A percentile compares a stretch with the other conserved stretches of the same genome.
phyloP scores from a whole-genome alignment of 257 asterid species.

The Gentiana straminea region DNA sequence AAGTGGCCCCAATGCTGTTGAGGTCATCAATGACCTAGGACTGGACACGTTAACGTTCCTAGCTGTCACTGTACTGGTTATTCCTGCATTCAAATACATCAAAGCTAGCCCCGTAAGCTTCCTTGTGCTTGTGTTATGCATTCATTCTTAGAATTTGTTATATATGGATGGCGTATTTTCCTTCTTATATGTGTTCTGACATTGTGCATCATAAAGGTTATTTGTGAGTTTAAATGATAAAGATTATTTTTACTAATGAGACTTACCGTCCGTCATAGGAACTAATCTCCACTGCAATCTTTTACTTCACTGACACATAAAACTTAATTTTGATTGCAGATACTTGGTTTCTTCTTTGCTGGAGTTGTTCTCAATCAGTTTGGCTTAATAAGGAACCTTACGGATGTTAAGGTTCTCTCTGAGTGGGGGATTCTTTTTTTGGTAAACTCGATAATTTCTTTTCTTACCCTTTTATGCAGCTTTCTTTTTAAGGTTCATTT shows the following conservation, averaged over 20 bases:
- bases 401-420: constrained; percentile 86
- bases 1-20: constrained; percentile 81
- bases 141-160: too few relatives aligned
- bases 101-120: constrained; percentile 96
- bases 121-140: neutral
- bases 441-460: constrained; percentile 39
- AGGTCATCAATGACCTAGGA: constrained; percentile 93
- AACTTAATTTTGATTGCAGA: constrained; percentile 39
- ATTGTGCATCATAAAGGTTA: neutral
- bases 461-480: neutral
- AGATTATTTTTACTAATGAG: constrained; percentile 2
- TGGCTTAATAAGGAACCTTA: constrained; percentile 84
- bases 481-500: neutral
- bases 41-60: constrained; percentile 86
- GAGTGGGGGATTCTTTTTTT: constrained; percentile 99
- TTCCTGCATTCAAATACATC: constrained; percentile 78
- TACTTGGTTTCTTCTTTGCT: constrained; percentile 97
- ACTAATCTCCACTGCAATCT: too few relatives aligned
- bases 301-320: too few relatives aligned
- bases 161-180: neutral
- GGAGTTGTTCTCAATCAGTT: constrained; percentile 95
- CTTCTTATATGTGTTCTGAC: neutral
- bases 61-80: constrained; percentile 84
- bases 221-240: neutral
- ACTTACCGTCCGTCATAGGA: too few relatives aligned